Evolutionary conservation across 1,284 basidiomycete species (phyloP), one percentile per base, ranked within the genome.

Genomic region (Chalciporus sp.): DNA sequence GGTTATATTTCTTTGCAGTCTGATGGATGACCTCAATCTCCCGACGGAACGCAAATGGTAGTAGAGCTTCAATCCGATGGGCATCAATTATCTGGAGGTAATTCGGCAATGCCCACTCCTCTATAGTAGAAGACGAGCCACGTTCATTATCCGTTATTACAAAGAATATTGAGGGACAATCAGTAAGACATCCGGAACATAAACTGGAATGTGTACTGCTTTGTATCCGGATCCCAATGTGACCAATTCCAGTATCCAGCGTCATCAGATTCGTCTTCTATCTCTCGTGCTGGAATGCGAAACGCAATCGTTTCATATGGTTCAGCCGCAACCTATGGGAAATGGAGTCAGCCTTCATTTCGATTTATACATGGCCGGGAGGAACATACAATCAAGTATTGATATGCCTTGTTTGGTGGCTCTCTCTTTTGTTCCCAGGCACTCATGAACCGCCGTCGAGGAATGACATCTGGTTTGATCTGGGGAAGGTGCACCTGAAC

Each of bases 271-370:
- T 97, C 92, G 60, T 95, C 92, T 66, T 95, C 96, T 59, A 99
- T 96, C 74, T 98, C 96, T 50, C 92, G 86, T n/a, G 95, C 90
- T 43, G 96, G 97, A 61, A 99, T 93, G 28, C 96, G 93, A 79
- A 99, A 99, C 9, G 95, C 93, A 61, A 99, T 96, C 3, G 95
- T 98, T 75, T 99, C 96, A 70, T 99, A 99, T 7, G 97, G 96
- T 67, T 99, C 97, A 17, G 97, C 95, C 16, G 96, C 97, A 53
- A 99, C 92, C 94, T 97, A 63, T 27, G 11, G 2, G 14, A 40
- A 51, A 44, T 50, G 33, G 49, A 41, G 53, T 61, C 50, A 65
- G 39, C 3, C 51, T 43, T 44, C 44, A 48, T 23, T 27, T 14
- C 31, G 39, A 50, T 27, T 16, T 23, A 42, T 53, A 52, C 33